Conservation (phyloP, 352 stramenopile genomes). For the Lagenidium sp. region DNA sequence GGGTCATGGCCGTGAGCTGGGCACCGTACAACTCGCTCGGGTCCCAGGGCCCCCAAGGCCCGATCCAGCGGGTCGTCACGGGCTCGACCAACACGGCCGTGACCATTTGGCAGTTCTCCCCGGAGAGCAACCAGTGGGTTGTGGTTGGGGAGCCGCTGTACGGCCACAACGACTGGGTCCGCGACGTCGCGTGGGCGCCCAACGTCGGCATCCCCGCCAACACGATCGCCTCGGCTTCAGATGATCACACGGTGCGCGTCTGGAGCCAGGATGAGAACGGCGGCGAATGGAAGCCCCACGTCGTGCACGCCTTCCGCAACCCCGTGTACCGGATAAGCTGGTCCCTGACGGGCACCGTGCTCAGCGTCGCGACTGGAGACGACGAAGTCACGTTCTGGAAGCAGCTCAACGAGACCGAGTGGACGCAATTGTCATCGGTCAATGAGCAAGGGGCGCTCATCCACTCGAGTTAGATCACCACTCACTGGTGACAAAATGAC, state of each 20-base stretch:
- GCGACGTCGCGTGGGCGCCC: constrained; percentile 73
- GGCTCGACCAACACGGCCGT: constrained; percentile 55
- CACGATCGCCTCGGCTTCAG: constrained; percentile 66
- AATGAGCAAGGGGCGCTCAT: constrained; percentile 56
- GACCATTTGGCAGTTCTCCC: constrained; percentile 50
- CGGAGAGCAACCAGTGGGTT: constrained; percentile 25
- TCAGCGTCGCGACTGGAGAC: constrained; percentile 55
- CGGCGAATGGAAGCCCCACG: constrained; percentile 49
- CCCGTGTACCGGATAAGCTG: constrained; percentile 80
- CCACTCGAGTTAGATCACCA: no score
- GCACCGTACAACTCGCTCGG: constrained; percentile 84
- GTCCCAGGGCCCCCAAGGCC: constrained; percentile 48
- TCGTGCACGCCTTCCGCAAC: constrained; percentile 58
- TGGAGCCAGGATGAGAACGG: constrained; percentile 67
- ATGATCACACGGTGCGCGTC: constrained; percentile 74
- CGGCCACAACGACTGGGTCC: constrained; percentile 77
- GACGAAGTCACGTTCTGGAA: constrained; percentile 82
- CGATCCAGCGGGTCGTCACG: constrained; percentile 67
- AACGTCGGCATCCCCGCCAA: constrained; percentile 81
- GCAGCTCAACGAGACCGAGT: constrained; percentile 44
- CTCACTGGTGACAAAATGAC: neutral
- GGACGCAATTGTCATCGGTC: constrained; percentile 65
- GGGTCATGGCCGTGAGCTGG: constrained; percentile 77
- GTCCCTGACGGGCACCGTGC: constrained; percentile 61
- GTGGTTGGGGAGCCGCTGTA: constrained; percentile 34